A percentile compares a stretch with the other conserved stretches of the same genome.
These are phyloP conservation scores for Vigna nakashimae DNA, from an alignment of 306 rosid species.

Conservation along the genomic window DNA sequence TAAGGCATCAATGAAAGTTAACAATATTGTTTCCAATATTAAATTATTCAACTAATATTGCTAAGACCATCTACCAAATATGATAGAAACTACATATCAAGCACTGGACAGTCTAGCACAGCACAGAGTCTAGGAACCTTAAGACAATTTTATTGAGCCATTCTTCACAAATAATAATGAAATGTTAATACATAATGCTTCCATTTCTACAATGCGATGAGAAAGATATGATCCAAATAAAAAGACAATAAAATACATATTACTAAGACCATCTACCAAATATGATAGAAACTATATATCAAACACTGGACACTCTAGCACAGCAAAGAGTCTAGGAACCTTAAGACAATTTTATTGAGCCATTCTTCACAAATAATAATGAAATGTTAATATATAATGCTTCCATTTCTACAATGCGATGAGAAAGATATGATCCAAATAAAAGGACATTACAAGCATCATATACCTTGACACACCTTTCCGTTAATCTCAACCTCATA, in stretches of 20 bases:
- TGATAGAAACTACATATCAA: no score
- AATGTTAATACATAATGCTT: background rate
- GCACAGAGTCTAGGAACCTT: no score
- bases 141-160: no score
- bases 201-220: constrained; percentile 23
- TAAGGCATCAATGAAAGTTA: background rate
- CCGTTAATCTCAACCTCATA: constrained; percentile 97
- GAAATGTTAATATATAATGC: background rate
- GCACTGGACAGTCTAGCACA: no score
- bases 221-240: constrained; percentile 18
- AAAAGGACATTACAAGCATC: constrained; percentile 22
- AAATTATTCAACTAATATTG: no score
- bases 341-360: no score
- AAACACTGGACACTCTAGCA: no score
- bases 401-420: constrained; percentile 23
- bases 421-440: constrained; percentile 17
- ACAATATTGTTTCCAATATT: background rate
- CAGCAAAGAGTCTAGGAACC: no score
- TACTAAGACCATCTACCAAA: no score
- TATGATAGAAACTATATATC: no score
- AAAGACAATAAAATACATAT: background rate
- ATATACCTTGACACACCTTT: constrained; percentile 85
- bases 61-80: no score
- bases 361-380: background rate
- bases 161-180: background rate